Conservation (phyloP, 2,329 filamentous ascomycete species). For the Scleromitrula shiraiana region DNA sequence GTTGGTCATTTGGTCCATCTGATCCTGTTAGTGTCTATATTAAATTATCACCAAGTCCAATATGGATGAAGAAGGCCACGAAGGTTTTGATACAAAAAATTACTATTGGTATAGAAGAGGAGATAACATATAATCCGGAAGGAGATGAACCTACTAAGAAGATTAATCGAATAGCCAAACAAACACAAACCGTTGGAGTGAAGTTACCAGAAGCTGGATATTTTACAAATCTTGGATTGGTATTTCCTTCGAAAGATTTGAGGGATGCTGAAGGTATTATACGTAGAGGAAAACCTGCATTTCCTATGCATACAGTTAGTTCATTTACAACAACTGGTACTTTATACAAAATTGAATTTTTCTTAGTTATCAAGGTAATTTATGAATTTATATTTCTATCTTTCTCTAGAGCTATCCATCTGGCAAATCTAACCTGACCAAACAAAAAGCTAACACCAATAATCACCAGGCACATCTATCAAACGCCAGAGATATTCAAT, state of each 20-base stretch:
- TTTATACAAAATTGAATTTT: constrained; percentile 98
- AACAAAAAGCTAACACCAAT: constrained; percentile 5
- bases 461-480: constrained; percentile 69
- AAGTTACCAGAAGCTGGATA: constrained; percentile 88
- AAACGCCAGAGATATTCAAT: constrained; percentile 76
- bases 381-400: neutral
- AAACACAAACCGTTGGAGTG: constrained; percentile 70
- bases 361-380: constrained; percentile 85
- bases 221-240: constrained; percentile 82
- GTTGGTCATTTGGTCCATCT: constrained; percentile 92
- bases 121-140: constrained; percentile 97
- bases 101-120: constrained; percentile 88
- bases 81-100: constrained; percentile 92
- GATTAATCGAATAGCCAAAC: constrained; percentile 76
- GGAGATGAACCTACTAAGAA: constrained; percentile 92
- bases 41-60: constrained; percentile 82
- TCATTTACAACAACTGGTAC: constrained; percentile 92
- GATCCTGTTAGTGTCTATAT: constrained; percentile 96
- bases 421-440: neutral
- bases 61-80: constrained; percentile 84
- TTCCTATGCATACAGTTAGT: constrained; percentile 79
- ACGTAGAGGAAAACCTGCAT: constrained; percentile 74
- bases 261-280: constrained; percentile 83
- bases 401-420: constrained; percentile 8
- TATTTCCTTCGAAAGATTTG: constrained; percentile 84